Base-by-base conservation (phyloP, 2,329 filamentous ascomycete genomes). In the Talaromyces sp. region DNA sequence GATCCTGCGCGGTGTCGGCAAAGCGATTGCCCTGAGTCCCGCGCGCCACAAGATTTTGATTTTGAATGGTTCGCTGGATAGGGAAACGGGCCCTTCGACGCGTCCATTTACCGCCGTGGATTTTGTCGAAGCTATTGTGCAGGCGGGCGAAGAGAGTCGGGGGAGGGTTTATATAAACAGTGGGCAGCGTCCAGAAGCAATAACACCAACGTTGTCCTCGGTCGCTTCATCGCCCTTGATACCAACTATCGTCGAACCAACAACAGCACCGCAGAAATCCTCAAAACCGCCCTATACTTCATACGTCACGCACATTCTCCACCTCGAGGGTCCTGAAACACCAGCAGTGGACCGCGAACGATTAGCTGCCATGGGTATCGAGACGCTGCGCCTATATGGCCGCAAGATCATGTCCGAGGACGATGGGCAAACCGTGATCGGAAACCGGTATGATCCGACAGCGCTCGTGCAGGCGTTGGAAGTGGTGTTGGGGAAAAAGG, bases 231-330 rank as follows among this genome's bases (percentile, higher is more conserved):
- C 57, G 14, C 5, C 47, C 14, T 47, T 47, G 4, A 12, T 63
- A 5, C 61, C 61, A 36, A 58, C 16, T 18, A 59, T 63, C n/a
- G n/a, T 61, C 28, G 62, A 63, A 33, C 63, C 59, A 1, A 8
- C 12, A 51, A 56, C 23, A 59, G 53, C 72, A 0, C 67, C 70
- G 4, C 75, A 79, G 0, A 7, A 27, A 27, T 10, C 44, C 7
- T 3, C 44, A 2, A 47, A 27, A 47, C 83, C 87, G 23, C 83
- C 87, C 5, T 89, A 87, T 68, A 81, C 76, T 30, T 80, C 78
- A 2, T 96, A 95, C 69, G 88, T 97, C 3, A 96, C 89, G 6
- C 93, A 97, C 72, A 74, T 97, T 14, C 82, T 97, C 6, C 89
- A 96, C 70, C 77, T 96, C 0, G 89, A 93, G 50, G 88, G 87